Base-by-base conservation (phyloP, 2,329 filamentous ascomycete genomes). In the Botrytis pseudocinerea region DNA sequence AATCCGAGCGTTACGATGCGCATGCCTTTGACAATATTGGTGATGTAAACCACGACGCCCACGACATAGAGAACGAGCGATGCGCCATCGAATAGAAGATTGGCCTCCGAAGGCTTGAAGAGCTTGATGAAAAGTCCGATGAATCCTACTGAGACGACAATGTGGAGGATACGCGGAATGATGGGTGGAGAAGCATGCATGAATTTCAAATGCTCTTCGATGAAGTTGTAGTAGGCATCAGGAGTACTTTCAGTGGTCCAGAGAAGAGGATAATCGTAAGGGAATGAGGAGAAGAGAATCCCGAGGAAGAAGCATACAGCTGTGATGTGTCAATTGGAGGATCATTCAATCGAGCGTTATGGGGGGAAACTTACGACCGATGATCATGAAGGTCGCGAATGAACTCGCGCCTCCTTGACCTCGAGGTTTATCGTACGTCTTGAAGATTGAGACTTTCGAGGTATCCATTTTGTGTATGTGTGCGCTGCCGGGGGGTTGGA, bases 291-390 rank as follows among this genome's bases (percentile, higher is more conserved):
- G 88, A 98, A 99, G 83, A 99, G 91, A 83, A 98, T 94, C 79
- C 96, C 96, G 76, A 99, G 92, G 89, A 98, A 97, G 89, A 99
- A 99, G 83, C 93, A 97, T 77, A 93, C 94, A 76, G 92, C 92
- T 95, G 79, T 44, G 6, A 38, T 28, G 38, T 42, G 63, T 69
- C 32, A 71, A 54, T 57, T 40, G n/a, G 66, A 46, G 12, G 7
- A 18, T 12, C 7, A 18, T 18, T 60, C 35, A 7, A 48, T 69
- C n/a, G 42, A 62, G 18, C 22, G 22, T 35, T 6, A 28, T 16
- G 5, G n/a, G 51, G 51, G n/a, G 60, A 54, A 60, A 76, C 93
- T 82, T 88, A 98, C 95, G 94, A 77, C 94, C 95, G 78, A 98
- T 91, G 81, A 99, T 98, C 83, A 99, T 91, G 82, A 97, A 98